Percentiles rank a stretch among this genome's conserved stretches.
Conservation (phyloP, 768 basidiomycete genomes). For the Rhizopogon vesiculosus region DNA sequence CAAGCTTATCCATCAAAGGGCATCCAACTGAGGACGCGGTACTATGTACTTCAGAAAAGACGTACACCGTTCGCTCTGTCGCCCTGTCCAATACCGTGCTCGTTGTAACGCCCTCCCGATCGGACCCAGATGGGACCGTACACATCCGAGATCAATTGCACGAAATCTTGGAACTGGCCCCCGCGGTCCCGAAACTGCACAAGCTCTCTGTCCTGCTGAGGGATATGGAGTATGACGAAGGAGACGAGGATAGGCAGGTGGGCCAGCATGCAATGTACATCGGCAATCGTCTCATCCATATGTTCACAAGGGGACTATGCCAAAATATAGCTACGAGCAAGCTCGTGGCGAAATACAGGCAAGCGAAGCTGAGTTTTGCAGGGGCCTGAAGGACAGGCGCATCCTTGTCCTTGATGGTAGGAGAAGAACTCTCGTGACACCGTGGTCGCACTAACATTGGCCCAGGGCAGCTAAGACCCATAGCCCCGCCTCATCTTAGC, state of each 20-base stretch:
- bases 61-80: slow-evolving; percentile 83
- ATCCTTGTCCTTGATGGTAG: slow-evolving; percentile 72
- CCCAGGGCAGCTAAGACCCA: slow-evolving; percentile 68
- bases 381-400: slow-evolving; percentile 60
- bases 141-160: slow-evolving; percentile 78
- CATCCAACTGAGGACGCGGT: slow-evolving; percentile 81
- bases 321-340: slow-evolving; percentile 48
- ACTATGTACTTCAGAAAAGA: slow-evolving; percentile 76
- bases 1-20: slow-evolving; percentile 78
- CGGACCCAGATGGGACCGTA: slow-evolving; percentile 36
- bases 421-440: not conserved
- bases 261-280: slow-evolving; percentile 4
- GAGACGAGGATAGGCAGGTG: slow-evolving; percentile 37
- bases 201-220: slow-evolving; percentile 56
- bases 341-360: slow-evolving; percentile 71
- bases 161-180: slow-evolving; percentile 80
- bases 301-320: slow-evolving; percentile 30
- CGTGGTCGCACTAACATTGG: slow-evolving; percentile 1
- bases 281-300: not conserved
- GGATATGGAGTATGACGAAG: slow-evolving; percentile 69
- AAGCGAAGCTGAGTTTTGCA: slow-evolving; percentile 68
- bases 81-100: slow-evolving; percentile 83
- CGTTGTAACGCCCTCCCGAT: slow-evolving; percentile 53
- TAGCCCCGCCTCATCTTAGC: slow-evolving; percentile 61
- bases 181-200: slow-evolving; percentile 72